Base-by-base conservation (phyloP, 2,329 filamentous ascomycete genomes). In the Aspergillus carbonarius region DNA sequence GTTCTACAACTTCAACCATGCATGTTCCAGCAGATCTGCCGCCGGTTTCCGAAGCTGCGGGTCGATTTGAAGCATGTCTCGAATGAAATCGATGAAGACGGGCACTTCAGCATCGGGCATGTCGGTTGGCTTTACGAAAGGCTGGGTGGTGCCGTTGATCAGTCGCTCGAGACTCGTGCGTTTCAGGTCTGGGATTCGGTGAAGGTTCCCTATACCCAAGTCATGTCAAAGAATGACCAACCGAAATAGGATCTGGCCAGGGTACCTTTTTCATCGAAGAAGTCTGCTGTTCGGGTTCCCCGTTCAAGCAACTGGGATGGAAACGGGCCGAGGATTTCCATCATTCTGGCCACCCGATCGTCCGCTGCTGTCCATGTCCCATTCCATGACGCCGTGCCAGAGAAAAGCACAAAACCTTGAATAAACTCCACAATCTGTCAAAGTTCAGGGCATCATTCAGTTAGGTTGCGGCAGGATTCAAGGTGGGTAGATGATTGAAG, bases 291-390 rank as follows among this genome's bases (percentile, higher is more conserved):
- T 10, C 47, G 58, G 4, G 34, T 62, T 13, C 67, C 68, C 44
- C 55, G 65, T 52, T 59, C 37, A 35, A 68, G 44, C 49, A 70
- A 58, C 2, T 60, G 23, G 39, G 39, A 50, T 34, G 65, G 65
- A 34, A 70, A 68, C 20, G 53, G 57, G n/a, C 67, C 67, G 17
- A 70, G 46, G 3, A 66, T 58, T 48, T 70, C 67, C 18, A 64
- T 61, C 8, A 64, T 70, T 34, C 59, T 66, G 50, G 67, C 68
- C 27, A 71, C 60, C 17, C 48, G 63, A 51, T 70, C 68, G 54
- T 70, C 68, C 53, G 68, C 67, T 20, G 55, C 67, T 0, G 65
- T 70, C 67, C 65, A 71, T 1, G 62, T 47, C 7, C 66, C 69
- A 8, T 58, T 61, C 44, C 54, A 10, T 52, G 67, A 68, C 42